Evolutionary conservation across 352 stramenopile genomes (phyloP).

Genomic region (Phytopythium helicoides): DNA sequence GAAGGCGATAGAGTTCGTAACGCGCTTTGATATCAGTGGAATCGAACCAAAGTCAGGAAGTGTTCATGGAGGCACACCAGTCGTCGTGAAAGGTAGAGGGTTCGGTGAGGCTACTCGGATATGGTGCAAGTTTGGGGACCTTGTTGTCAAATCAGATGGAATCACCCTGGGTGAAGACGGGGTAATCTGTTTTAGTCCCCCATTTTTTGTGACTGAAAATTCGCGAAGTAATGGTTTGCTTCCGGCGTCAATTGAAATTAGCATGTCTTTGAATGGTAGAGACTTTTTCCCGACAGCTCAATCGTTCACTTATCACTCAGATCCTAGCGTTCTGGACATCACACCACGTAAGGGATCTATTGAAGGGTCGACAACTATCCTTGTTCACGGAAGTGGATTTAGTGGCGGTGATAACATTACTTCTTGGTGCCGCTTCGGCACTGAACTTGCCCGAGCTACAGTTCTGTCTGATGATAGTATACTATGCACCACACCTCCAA

Average conservation of each 20-base stretch:
- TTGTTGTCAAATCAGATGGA: constrained; percentile 18
- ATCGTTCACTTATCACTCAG: constrained; percentile 47
- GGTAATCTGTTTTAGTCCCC: constrained; percentile 41
- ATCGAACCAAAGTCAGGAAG: constrained; percentile 49
- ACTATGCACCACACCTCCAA: constrained; percentile 38
- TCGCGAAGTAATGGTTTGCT: background rate
- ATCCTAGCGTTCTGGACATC: constrained; percentile 39
- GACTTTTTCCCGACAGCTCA: constrained; percentile 56
- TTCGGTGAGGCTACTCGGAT: constrained; percentile 36
- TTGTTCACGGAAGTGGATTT: constrained; percentile 40
- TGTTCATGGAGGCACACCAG: constrained; percentile 44
- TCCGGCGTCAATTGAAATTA: constrained; percentile 21
- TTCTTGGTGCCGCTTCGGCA: constrained; percentile 57
- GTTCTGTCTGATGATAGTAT: constrained; percentile 36
- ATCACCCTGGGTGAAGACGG: constrained; percentile 19
- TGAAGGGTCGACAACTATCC: constrained; percentile 56
- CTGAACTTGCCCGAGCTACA: constrained; percentile 26
- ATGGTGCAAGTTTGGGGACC: constrained; percentile 67
- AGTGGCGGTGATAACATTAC: constrained; percentile 4
- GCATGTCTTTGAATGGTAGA: constrained; percentile 68
- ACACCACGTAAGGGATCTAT: constrained; percentile 46
- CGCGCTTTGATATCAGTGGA: constrained; percentile 34
- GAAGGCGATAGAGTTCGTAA: constrained; percentile 22
- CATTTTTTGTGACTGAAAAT: constrained; percentile 14
- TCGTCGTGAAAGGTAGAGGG: constrained; percentile 52